Percentiles rank a stretch among this genome's conserved stretches.
Conservation (phyloP, 208 protist genomes). For the Acanthamoeba sp. region DNA sequence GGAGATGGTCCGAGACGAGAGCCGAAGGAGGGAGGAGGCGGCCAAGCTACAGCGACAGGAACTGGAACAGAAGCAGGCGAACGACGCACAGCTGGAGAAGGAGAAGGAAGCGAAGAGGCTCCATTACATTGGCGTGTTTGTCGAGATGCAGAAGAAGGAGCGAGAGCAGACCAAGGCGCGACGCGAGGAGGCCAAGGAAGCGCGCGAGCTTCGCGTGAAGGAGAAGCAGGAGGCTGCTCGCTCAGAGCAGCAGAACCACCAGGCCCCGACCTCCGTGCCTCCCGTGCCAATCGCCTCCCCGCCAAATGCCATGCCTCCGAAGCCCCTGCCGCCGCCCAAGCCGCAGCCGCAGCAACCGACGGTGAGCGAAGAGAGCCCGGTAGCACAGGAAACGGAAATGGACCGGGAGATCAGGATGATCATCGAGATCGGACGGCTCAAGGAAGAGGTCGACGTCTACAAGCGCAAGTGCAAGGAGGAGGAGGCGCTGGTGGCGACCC, state of each 20-base stretch:
- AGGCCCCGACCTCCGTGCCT: too few relatives aligned
- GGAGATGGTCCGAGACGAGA: not conserved
- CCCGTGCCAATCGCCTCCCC: too few relatives aligned
- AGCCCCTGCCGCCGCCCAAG: not conserved
- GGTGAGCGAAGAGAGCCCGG: not conserved
- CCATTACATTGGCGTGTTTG: not conserved
- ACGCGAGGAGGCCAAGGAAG: not conserved
- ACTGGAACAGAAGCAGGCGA: not conserved
- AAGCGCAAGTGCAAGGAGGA: slow-evolving; percentile 1
- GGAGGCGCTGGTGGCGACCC: not conserved
- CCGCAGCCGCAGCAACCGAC: not conserved
- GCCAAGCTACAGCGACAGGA: not conserved
- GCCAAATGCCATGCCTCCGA: not conserved
- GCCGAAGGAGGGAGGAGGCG: not conserved
- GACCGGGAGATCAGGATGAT: not conserved
- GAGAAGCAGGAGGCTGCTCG: not conserved
- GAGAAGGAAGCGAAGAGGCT: not conserved
- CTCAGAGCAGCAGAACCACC: not conserved
- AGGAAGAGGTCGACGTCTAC: slow-evolving; percentile 14
- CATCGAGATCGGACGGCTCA: not conserved
- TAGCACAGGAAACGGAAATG: not conserved
- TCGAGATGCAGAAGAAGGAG: slow-evolving; percentile 11
- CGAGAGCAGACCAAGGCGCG: not conserved
- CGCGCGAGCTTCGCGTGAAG: not conserved
- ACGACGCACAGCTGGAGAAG: not conserved